phyloP scores from a whole-genome alignment of 2,329 filamentous ascomycete species.

The Sordariomycetes sp. region DNA sequence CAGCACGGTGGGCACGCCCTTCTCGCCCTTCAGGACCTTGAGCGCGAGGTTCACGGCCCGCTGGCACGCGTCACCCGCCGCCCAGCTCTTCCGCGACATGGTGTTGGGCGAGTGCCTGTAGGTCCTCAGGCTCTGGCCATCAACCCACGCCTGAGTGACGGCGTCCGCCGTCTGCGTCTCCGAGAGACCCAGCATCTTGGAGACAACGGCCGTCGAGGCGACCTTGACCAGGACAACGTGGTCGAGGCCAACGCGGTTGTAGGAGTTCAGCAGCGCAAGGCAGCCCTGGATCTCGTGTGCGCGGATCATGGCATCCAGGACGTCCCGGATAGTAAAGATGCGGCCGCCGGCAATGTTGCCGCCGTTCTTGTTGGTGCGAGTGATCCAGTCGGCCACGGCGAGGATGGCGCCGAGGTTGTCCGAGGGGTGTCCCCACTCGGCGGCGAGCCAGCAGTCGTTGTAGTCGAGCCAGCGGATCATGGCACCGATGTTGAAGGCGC shows the following conservation, averaged over 20 bases:
- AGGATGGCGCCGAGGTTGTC: slow-evolving; percentile 97
- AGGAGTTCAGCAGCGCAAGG: slow-evolving; percentile 92
- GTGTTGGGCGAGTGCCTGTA: slow-evolving; percentile 98
- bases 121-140: slow-evolving; percentile 89
- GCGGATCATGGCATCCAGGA: slow-evolving; percentile 97
- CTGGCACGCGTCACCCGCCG: slow-evolving; percentile 94
- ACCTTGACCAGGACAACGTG: slow-evolving; percentile 98
- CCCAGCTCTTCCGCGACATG: slow-evolving; percentile 99
- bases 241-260: slow-evolving; percentile 96
- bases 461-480: slow-evolving; percentile 99
- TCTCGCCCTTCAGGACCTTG: slow-evolving; percentile 84
- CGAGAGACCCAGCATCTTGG: slow-evolving; percentile 82
- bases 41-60: slow-evolving; percentile 82
- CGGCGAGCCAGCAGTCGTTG: slow-evolving; percentile 99
- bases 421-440: slow-evolving; percentile 97
- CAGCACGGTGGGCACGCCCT: slow-evolving; percentile 82
- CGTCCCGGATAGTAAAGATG: slow-evolving; percentile 76
- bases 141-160: slow-evolving; percentile 93
- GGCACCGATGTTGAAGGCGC: slow-evolving; percentile 96
- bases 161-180: slow-evolving; percentile 90
- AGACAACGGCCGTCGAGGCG: slow-evolving; percentile 83
- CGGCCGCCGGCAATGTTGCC: slow-evolving; percentile 77
- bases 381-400: slow-evolving; percentile 94
- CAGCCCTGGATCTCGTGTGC: slow-evolving; percentile 98
- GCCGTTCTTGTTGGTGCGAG: slow-evolving; percentile 67